Base-by-base conservation (phyloP, 192 early-diverging fungal genomes). In the Rhizophagus clarus region DNA sequence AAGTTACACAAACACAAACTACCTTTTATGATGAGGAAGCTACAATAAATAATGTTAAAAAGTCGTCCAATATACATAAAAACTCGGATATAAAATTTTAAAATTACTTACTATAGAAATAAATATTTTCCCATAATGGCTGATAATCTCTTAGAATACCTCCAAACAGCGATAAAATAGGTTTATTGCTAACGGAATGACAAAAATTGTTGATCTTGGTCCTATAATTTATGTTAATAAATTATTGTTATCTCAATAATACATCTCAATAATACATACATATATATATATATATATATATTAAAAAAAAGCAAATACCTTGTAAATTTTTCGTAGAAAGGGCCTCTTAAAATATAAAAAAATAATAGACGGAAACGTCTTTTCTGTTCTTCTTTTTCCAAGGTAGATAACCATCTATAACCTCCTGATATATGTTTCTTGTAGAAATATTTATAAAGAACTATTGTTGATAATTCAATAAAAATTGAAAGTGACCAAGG, bases 141-240 rank as follows among this genome's bases (percentile, higher is more conserved):
- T 94, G 91, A 83, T 97, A 97, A 84, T 97, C 96, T 29, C 89
- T 89, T 51, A 96, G 85, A 61, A 96, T 90, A 70, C 93, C 90
- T 62, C 91, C 91, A 29, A 95, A 86, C 79, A 96, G 86, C 20
- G 92, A 93, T 61, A 96, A 88, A 61, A 96, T 81, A 64, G 93
- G 92, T 85, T 91, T 94, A 78, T 89, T 91, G 76, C 85, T 86
- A n/a, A 90, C 88, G 64, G 89, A 86, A 70, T 90, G 84, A 67
- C 91, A 91, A 45, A 93, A 87, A 8, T 86, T 83, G 37, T 93
- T 87, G 69, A 96, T 82, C 14, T 91, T 86, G 24, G 86, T 85
- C 82, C 89, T 89, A 82, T 62, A 20, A 76, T 72, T 37, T 47
- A 32, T 29, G 80, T n/a, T 22, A 67, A 1, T 8, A 17, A n/a